Base-by-base conservation (phyloP, 768 basidiomycete species). In the Lactarius sp. region DNA sequence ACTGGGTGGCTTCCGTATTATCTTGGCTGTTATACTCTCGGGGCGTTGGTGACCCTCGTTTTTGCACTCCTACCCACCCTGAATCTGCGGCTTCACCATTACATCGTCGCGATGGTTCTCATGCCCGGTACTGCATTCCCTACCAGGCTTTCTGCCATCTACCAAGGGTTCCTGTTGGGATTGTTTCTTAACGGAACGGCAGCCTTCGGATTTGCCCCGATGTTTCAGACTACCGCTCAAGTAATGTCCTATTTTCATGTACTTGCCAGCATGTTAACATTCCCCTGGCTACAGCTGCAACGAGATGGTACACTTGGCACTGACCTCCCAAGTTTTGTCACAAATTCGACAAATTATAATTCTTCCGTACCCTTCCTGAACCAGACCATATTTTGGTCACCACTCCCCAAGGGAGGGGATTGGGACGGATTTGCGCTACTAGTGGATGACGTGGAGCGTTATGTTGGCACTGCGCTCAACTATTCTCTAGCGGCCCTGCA, bases 401-500 rank as follows among this genome's bases (percentile, higher is more conserved):
- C 56, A 22, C 39, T 58, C n/a, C 62, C 61, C 13, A 49, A 22
- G 14, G 71, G 71, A 20, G 70, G 74, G 37, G 79, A 77, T 3
- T 93, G 88, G 88, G 84, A 87, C 69, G 90, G 90, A 6, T 92
- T 91, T 70, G 77, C 83, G 0, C 79, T 94, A 31, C 78, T 94
- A 14, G 82, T 92, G n/a, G 90, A 94, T 70, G 93, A 94, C 68
- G 92, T 95, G 0, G 84, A 92, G 72, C 79, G 87, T 67, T 92
- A 88, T 70, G 72, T 79, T n/a, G 90, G 92, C 10, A 73, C 77
- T 14, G 84, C 83, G 4, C 75, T 90, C 53, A 90, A 90, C 69
- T 92, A 82, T 71, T 85, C 86, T 18, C 77, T 93, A n/a, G 79
- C 78, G 22, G 79, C 80, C 16, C 77, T 92, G 56, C 79, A 88